phyloP scores from a whole-genome alignment of 2,329 filamentous ascomycete genomes.

The Cladobotryum protrusum region DNA sequence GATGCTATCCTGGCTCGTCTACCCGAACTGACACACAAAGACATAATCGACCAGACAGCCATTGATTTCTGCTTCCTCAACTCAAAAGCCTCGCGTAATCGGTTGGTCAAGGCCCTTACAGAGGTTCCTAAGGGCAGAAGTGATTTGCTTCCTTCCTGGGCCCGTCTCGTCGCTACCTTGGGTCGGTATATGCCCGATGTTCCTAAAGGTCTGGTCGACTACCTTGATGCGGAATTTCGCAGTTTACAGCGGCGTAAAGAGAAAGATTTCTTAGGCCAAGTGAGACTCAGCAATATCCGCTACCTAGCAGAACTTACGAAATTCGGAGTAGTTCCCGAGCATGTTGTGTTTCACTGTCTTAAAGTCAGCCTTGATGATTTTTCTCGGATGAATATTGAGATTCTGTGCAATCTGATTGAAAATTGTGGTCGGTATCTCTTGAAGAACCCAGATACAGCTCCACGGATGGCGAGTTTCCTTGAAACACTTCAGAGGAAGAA shows the following conservation, averaged over 20 bases:
- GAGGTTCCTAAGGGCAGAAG: slow-evolving; percentile 92
- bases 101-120: slow-evolving; percentile 84
- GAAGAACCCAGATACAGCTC: slow-evolving; percentile 85
- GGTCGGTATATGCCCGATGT: slow-evolving; percentile 92
- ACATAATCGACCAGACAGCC: slow-evolving; percentile 83
- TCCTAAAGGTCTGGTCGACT: slow-evolving; percentile 83
- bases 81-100: slow-evolving; percentile 93
- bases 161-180: slow-evolving; percentile 86
- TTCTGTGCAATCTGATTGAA: slow-evolving; percentile 91
- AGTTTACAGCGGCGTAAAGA: slow-evolving; percentile 95
- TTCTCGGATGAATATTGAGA: slow-evolving; percentile 98
- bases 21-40: slow-evolving; percentile 88
- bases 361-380: slow-evolving; percentile 98
- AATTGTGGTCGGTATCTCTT: slow-evolving; percentile 94
- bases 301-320: slow-evolving; percentile 97
- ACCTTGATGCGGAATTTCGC: slow-evolving; percentile 93
- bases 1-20: slow-evolving; percentile 81
- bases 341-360: slow-evolving; percentile 97
- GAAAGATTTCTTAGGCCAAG: slow-evolving; percentile 93
- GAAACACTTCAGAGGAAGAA: slow-evolving; percentile 97
- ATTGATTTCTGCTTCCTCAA: slow-evolving; percentile 98
- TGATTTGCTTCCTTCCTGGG: slow-evolving; percentile 84
- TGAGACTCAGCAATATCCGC: slow-evolving; percentile 90
- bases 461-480: slow-evolving; percentile 87
- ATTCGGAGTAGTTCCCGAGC: slow-evolving; percentile 94